A percentile compares a stretch with the other conserved stretches of the same genome.
phyloP scores from a whole-genome alignment of 2,329 filamentous ascomycete genomes.

The Tolypocladium pustulatum region DNA sequence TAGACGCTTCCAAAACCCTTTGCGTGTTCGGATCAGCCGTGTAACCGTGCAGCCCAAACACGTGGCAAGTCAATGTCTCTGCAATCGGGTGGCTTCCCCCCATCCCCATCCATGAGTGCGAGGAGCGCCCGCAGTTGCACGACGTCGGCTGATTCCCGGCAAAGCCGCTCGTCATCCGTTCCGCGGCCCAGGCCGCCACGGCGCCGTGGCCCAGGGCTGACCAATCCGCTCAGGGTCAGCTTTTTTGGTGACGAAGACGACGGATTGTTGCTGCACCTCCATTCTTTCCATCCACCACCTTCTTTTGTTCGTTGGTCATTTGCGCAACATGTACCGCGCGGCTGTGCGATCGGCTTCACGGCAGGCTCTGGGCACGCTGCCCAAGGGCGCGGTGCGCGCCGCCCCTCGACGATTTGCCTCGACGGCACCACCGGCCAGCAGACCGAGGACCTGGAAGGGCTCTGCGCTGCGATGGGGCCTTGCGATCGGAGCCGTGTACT shows the following conservation, averaged over 20 bases:
- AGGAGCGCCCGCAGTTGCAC: background rate
- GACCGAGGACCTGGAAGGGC: constrained; percentile 74
- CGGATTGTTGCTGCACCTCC: background rate
- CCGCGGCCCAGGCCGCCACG: background rate
- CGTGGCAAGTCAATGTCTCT: background rate
- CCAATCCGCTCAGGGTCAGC: background rate
- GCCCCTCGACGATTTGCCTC: constrained; percentile 41
- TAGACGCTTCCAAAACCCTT: background rate
- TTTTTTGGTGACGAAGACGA: background rate
- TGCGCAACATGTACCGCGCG: constrained; percentile 38
- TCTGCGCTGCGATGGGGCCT: constrained; percentile 62
- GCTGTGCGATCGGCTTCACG: constrained; percentile 36
- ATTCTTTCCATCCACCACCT: background rate
- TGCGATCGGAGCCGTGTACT: constrained; percentile 72
- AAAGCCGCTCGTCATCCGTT: background rate
- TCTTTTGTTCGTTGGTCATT: background rate
- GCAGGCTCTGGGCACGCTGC: constrained; percentile 30
- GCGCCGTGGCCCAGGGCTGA: background rate
- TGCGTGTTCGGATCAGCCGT: background rate
- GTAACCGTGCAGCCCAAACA: background rate
- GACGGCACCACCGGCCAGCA: constrained; percentile 44
- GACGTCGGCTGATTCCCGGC: background rate
- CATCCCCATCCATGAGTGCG: background rate
- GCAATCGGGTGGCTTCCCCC: background rate
- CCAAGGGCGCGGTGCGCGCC: constrained; percentile 26